phyloP scores from a whole-genome alignment of 208 protist genomes.

The Leishmania guyanensis region DNA sequence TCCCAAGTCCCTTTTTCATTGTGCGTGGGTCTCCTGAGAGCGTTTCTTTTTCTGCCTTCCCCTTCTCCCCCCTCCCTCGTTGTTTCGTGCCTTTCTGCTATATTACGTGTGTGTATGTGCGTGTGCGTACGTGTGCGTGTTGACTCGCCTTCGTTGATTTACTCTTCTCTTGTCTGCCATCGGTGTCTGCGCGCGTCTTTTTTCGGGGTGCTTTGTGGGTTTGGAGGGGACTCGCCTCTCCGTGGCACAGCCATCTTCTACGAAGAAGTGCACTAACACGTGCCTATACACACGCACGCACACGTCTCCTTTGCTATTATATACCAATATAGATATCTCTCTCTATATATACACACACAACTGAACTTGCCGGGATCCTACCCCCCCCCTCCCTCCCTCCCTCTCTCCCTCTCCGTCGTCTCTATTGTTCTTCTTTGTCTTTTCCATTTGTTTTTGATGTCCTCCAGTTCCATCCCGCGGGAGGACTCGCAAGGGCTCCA shows the following conservation, averaged over 20 bases:
- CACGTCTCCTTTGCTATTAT: background rate
- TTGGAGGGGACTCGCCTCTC: too few relatives aligned
- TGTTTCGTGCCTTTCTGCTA: background rate
- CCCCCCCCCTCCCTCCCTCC: background rate
- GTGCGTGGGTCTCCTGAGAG: background rate
- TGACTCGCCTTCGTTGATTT: background rate
- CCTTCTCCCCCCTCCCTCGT: background rate
- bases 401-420: background rate
- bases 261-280: too few relatives aligned
- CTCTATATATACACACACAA: background rate
- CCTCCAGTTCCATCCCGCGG: constrained; percentile 6
- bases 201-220: background rate
- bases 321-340: background rate
- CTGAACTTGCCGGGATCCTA: background rate
- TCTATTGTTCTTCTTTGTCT: background rate
- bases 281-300: background rate
- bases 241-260: too few relatives aligned
- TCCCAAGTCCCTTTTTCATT: background rate
- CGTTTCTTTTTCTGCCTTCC: background rate
- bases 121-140: background rate
- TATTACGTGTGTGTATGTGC: background rate
- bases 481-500: constrained; percentile 6
- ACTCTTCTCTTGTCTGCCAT: background rate
- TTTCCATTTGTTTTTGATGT: constrained; percentile 6
- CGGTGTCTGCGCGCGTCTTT: background rate